Percentiles rank a stretch among this genome's conserved stretches.
Evolutionary conservation across 2,329 filamentous ascomycete species (phyloP).

Genomic region (Hymenoscyphus fraxineus): DNA sequence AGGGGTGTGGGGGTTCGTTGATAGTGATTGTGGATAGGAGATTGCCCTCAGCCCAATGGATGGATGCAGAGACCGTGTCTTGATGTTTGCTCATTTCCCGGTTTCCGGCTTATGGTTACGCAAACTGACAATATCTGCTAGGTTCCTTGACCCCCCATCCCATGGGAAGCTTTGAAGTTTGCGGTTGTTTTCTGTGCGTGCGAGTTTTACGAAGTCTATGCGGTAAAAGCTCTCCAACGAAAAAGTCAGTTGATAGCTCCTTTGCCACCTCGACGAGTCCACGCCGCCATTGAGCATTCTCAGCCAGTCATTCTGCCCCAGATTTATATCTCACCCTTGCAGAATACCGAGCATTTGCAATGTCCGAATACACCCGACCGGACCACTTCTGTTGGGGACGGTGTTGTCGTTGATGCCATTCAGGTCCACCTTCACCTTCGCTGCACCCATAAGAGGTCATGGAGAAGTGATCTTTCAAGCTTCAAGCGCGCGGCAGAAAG

Average conservation of each 20-base stretch:
- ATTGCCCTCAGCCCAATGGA: neutral
- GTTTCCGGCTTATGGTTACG: slow-evolving; percentile 1
- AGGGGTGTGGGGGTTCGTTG: neutral
- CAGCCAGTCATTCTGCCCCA: slow-evolving; percentile 1
- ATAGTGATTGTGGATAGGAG: neutral
- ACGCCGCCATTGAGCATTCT: slow-evolving; percentile 1
- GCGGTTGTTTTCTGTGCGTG: neutral
- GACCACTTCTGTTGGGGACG: neutral
- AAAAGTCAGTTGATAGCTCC: neutral
- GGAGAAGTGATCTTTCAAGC: slow-evolving; percentile 13
- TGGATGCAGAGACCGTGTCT: neutral
- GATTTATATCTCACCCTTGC: slow-evolving; percentile 1
- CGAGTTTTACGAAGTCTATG: neutral
- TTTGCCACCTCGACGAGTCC: neutral
- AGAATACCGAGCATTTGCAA: neutral
- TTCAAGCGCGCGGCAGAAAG: slow-evolving; percentile 18
- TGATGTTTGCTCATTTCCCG: slow-evolving; percentile 1
- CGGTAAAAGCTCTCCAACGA: neutral
- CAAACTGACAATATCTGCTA: neutral
- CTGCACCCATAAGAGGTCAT: slow-evolving; percentile 12
- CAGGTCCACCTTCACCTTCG: neutral
- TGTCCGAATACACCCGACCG: slow-evolving; percentile 14
- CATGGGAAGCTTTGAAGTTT: neutral
- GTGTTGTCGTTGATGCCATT: neutral
- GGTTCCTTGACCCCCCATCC: neutral